Evolutionary conservation across 2,329 filamentous ascomycete species (phyloP).

Genomic region (Colletotrichum trifolii): DNA sequence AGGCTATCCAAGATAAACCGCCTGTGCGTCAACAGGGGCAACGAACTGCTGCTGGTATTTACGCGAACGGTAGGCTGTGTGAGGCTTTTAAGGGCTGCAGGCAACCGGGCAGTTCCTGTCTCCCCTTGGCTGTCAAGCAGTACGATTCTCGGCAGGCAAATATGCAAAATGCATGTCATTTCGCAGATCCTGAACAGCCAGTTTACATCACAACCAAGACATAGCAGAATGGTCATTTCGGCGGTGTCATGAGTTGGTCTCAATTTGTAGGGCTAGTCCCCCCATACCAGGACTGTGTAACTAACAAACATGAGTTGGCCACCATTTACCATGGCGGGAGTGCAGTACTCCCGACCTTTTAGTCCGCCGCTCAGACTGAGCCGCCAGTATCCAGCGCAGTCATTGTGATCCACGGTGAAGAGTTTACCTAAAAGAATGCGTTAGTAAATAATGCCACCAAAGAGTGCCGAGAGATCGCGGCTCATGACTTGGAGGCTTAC

Average conservation of each 20-base stretch:
- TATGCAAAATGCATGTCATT: too few species aligned
- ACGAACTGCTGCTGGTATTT: too few species aligned
- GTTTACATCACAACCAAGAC: too few species aligned
- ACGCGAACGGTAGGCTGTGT: too few species aligned
- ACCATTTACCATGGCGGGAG: not conserved
- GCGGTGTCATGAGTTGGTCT: conserved; percentile 5
- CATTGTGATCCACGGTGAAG: not conserved
- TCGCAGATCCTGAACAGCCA: too few species aligned
- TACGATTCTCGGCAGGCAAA: too few species aligned
- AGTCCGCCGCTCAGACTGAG: conserved; percentile 6
- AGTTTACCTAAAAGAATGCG: not conserved
- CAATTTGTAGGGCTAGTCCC: not conserved
- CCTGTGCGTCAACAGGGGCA: too few species aligned
- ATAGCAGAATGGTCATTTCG: not conserved
- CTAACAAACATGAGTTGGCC: conserved; percentile 2
- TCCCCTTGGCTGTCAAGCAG: too few species aligned
- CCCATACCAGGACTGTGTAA: not conserved
- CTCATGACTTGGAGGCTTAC: not conserved
- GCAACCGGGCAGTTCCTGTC: too few species aligned
- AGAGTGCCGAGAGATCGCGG: not conserved
- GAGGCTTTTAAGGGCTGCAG: too few species aligned
- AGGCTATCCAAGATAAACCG: too few species aligned
- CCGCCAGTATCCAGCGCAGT: conserved; percentile 5
- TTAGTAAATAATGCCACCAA: not conserved
- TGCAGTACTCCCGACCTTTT: not conserved